These are phyloP conservation scores for Eucalyptus dawsonii DNA, from an alignment of 345 rosid species.

Conservation along the genomic window DNA sequence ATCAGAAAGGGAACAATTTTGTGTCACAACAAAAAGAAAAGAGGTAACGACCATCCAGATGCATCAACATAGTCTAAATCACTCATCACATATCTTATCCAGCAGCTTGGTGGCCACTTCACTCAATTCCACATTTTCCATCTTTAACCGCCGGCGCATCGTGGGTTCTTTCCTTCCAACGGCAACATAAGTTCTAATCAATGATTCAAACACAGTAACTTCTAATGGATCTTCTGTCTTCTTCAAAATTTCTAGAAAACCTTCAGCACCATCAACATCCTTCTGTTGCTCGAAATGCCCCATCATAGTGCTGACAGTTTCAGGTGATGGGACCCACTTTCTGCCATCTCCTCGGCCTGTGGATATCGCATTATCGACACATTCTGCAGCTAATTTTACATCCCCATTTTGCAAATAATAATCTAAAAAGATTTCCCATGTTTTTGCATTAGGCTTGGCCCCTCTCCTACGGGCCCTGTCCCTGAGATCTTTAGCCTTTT, in stretches of 20 bases:
- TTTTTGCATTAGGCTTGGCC: constrained; percentile 63
- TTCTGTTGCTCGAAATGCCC: constrained; percentile 49
- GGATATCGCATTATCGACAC: constrained; percentile 54
- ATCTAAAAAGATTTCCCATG: constrained; percentile 71
- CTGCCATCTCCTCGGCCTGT: constrained; percentile 57
- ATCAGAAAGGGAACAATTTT: not conserved
- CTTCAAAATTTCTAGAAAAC: constrained; percentile 55
- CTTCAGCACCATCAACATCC: constrained; percentile 86
- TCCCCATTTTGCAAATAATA: constrained; percentile 50
- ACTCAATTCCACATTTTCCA: constrained; percentile 64
- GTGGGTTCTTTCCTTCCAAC: constrained; percentile 58
- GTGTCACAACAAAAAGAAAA: not conserved
- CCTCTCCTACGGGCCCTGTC: constrained; percentile 58
- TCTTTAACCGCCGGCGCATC: constrained; percentile 59
- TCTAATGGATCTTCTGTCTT: constrained; percentile 52
- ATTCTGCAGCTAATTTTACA: constrained; percentile 40
- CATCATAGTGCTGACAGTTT: constrained; percentile 42
- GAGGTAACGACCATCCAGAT: not conserved
- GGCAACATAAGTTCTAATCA: constrained; percentile 86
- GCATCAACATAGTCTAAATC: constrained; percentile 2
- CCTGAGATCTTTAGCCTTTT: constrained; percentile 63
- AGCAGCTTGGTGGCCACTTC: constrained; percentile 56
- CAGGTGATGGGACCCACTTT: constrained; percentile 73
- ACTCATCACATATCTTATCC: constrained; percentile 46
- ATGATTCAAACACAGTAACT: constrained; percentile 49